phyloP scores from a whole-genome alignment of 768 basidiomycete species.

The Sporobolomyces pararoseus region DNA sequence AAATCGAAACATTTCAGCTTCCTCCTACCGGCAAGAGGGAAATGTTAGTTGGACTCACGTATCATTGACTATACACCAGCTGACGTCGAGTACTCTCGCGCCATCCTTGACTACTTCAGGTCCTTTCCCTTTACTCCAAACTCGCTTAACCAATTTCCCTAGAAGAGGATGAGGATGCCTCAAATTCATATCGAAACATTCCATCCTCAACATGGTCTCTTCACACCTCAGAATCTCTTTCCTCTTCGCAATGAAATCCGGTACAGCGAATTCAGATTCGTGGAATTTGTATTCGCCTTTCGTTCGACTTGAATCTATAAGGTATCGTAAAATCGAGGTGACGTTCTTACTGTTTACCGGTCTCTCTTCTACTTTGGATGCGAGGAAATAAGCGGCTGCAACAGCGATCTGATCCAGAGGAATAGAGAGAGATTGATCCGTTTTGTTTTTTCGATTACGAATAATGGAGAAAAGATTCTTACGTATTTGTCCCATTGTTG shows the following conservation, averaged over 20 bases:
- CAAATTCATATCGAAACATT: constrained; percentile 49
- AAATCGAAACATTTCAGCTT: background rate
- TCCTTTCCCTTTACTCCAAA: constrained; percentile 13
- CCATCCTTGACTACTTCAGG: background rate
- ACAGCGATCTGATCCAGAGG: constrained; percentile 41
- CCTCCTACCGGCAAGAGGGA: too few species aligned
- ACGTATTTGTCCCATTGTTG: constrained; percentile 42
- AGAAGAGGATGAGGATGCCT: constrained; percentile 40
- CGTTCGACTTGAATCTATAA: too few species aligned
- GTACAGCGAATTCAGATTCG: background rate
- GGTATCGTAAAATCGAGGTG: too few species aligned
- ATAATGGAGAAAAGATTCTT: background rate
- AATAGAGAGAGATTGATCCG: background rate
- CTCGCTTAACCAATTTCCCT: constrained; percentile 22
- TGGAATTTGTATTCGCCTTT: constrained; percentile 9
- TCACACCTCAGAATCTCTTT: constrained; percentile 45
- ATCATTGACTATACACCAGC: constrained; percentile 40
- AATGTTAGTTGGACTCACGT: constrained; percentile 30
- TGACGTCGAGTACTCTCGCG: constrained; percentile 13
- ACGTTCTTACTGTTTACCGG: constrained; percentile 44
- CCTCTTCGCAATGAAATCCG: constrained; percentile 33
- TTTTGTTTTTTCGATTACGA: too few species aligned
- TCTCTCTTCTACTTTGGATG: constrained; percentile 48
- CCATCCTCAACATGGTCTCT: constrained; percentile 46
- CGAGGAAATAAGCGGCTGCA: constrained; percentile 48